Evolutionary conservation across 805 yeast species (phyloP).

Genomic region (Candida morakotiae): DNA sequence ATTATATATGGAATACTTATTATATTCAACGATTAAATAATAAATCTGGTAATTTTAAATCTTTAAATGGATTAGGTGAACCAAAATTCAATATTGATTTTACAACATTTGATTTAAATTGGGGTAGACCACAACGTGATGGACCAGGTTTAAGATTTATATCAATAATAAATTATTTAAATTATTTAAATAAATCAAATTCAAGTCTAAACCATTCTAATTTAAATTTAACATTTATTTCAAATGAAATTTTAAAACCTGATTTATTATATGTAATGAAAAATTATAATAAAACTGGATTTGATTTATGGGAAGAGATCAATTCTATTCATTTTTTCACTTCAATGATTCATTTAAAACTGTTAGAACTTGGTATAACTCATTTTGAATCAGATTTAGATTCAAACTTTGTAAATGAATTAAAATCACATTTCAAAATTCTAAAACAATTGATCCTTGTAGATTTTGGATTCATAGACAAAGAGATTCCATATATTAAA

Average conservation of each 20-base stretch:
- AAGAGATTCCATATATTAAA: constrained; percentile 47
- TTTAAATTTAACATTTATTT: constrained; percentile 38
- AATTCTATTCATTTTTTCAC: constrained; percentile 77
- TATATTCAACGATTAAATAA: constrained; percentile 64
- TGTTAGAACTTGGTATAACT: constrained; percentile 41
- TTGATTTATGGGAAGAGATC: constrained; percentile 93
- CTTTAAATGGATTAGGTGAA: constrained; percentile 70
- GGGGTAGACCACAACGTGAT: constrained; percentile 97
- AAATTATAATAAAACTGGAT: constrained; percentile 65
- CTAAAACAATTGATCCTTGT: constrained; percentile 18
- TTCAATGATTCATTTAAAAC: constrained; percentile 65
- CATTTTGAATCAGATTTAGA: constrained; percentile 26
- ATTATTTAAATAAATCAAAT: background rate
- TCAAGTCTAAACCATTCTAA: background rate
- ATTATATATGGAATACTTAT: constrained; percentile 58
- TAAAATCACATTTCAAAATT: constrained; percentile 26
- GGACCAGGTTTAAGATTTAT: constrained; percentile 85
- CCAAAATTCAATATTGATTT: constrained; percentile 79
- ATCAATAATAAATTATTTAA: constrained; percentile 47
- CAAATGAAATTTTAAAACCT: constrained; percentile 52
- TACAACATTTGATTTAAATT: constrained; percentile 53
- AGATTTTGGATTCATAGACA: constrained; percentile 39
- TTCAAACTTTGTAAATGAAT: constrained; percentile 19
- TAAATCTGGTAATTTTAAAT: constrained; percentile 56
- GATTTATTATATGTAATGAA: constrained; percentile 63